Evolutionary conservation across 805 yeast genomes (phyloP), one percentile per base, ranked within the genome.

Genomic region (Dipodascus albidus): DNA sequence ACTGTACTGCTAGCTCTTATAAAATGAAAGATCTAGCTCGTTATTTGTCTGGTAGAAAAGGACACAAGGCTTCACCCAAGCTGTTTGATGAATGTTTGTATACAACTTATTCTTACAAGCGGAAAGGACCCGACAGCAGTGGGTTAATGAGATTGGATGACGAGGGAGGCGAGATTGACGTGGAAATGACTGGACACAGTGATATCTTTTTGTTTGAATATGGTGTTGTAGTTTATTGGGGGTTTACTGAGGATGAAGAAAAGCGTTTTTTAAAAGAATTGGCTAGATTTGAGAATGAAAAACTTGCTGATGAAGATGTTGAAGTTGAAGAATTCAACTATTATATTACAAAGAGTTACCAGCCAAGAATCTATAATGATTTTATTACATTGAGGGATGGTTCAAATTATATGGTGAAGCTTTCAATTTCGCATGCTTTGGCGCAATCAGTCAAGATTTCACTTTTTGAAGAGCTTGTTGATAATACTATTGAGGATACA

Each of bases 181-280:
- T 91, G 50, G 88, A 90, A 52, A 84, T 83, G 61, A 76, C 79
- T 55, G 66, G 63, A 23, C 76, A 79, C 24, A 83, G 83, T 8
- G 98, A 90, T 64, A 74, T 89, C 6, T 93, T 90, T 64, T 73
- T 93, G 4, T 93, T 93, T 71, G 96, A 90, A 62, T 93, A 93
- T 67, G 99, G 99, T 20, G 99, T 93, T n/a, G 82, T 88, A 31
- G 96, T 93, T 1, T 70, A 93, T 73, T 93, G 99, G 99, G 99
- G 99, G 0, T 93, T 87, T 63, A 80, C 88, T 1, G 76, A 81
- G 52, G 77, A 81, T 52, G 98, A 93, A 67, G 99, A 93, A 65
- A 73, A 74, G 52, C 81, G 88, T 51, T 87, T 93, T 60, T 70
- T 93, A 53, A 77, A 77, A 51, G 97, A 91, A 63, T 71, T 93